phyloP scores from a whole-genome alignment of 108 stramenopile genomes.

The Schizochytrium sp. region DNA sequence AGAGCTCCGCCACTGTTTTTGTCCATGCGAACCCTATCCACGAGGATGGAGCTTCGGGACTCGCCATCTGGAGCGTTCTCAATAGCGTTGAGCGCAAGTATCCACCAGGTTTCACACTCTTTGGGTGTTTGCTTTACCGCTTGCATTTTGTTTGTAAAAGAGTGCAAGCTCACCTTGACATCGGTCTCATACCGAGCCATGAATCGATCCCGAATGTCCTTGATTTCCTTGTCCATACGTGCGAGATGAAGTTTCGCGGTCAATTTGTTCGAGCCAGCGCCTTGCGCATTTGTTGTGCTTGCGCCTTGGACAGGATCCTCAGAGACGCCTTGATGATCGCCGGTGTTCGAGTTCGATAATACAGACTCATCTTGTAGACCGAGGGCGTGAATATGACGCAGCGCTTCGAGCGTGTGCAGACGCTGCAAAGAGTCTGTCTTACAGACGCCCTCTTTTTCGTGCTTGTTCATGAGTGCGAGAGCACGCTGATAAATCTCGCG shows the following conservation, averaged over 20 bases:
- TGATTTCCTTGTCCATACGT: background rate
- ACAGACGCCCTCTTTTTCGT: background rate
- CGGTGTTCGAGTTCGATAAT: background rate
- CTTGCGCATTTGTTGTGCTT: background rate
- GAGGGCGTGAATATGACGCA: background rate
- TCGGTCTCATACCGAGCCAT: background rate
- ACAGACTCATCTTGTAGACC: background rate
- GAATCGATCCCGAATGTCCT: background rate
- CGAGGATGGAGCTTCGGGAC: background rate
- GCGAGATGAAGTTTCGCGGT: background rate
- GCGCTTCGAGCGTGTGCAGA: background rate
- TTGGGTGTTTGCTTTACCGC: background rate
- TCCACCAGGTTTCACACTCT: background rate
- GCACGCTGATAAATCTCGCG: background rate
- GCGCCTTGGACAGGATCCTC: too few relatives aligned
- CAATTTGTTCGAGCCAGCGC: background rate
- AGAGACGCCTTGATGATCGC: background rate
- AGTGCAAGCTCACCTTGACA: background rate
- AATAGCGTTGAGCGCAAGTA: background rate
- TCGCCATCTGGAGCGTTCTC: background rate
- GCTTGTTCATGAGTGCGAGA: background rate
- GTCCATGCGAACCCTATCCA: background rate
- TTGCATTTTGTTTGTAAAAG: background rate
- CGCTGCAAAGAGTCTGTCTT: slow-evolving; percentile 16
- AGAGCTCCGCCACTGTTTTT: background rate